Percentiles rank a stretch among this genome's conserved stretches.
These are phyloP conservation scores for Rhododendron mucronatum DNA, from an alignment of 148 eudicot species.

Conservation along the genomic window DNA sequence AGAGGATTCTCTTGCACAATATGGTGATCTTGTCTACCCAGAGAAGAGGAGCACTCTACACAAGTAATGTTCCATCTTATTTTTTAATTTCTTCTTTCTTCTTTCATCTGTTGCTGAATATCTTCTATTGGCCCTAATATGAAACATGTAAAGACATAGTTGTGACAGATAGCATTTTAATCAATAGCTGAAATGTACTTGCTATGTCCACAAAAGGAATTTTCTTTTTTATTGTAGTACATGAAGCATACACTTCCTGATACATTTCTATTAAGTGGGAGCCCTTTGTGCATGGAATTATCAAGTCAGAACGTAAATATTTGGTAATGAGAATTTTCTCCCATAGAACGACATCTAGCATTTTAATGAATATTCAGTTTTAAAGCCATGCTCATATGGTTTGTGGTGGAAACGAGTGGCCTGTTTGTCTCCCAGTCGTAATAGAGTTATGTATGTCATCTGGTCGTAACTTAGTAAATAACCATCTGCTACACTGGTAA, in stretches of 20 bases:
- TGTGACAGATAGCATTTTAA: background rate
- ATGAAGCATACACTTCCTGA: background rate
- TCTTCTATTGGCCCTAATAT: background rate
- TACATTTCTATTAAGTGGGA: background rate
- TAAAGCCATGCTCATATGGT: background rate
- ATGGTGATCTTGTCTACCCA: constrained; percentile 85
- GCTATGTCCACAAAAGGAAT: background rate
- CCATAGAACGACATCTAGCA: background rate
- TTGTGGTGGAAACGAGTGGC: background rate
- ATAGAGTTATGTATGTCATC: background rate
- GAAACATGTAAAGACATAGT: background rate
- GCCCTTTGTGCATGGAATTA: too few relatives aligned
- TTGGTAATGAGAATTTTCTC: background rate
- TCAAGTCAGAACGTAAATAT: background rate
- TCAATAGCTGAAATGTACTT: background rate
- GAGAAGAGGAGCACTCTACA: constrained; percentile 60
- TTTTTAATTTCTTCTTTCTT: background rate
- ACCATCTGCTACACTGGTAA: too few relatives aligned
- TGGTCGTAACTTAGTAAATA: background rate
- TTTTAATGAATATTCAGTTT: background rate
- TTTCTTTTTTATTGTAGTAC: background rate
- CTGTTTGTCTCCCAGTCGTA: background rate
- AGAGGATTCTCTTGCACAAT: constrained; percentile 87
- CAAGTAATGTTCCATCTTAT: constrained; percentile 46
- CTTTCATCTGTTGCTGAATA: background rate